Base-by-base conservation (phyloP, 2,329 filamentous ascomycete genomes). In the Phialophora expanda region DNA sequence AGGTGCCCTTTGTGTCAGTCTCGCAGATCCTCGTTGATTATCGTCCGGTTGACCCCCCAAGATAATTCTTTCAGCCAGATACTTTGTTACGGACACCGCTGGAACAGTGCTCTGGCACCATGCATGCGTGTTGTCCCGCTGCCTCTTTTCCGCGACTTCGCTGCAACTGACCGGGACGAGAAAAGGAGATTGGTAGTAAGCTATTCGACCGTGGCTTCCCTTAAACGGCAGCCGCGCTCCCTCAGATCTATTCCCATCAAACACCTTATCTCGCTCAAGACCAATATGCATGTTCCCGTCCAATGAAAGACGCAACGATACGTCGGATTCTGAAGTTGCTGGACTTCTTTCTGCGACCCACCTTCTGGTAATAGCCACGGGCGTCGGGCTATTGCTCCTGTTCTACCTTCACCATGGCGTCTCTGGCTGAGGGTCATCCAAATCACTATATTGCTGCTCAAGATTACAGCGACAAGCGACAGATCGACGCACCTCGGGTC, bases 401-500 rank as follows among this genome's bases (percentile, higher is more conserved):
- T 17, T 20, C 38, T n/a, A 7, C 17, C 38, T 8, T 44, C 17
- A 44, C 38, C 38, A 59, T 59, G 38, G 57, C 26, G 8, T 7
- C 24, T 30, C 30, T 12, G 17, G 17, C 48, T n/a, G 48, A 51
- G 48, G 14, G 48, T 28, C 65, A 46, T n/a, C 34, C 30, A 6
- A 54, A 53, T 41, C 7, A 55, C 30, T 71, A 71, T 48, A 38
- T 66, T 9, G 62, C 44, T n/a, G 56, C 65, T 26, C 54, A 62
- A 32, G 63, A 59, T 2, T 71, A 69, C 54, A 62, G 62, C 30
- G 66, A 69, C 54, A 63, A 66, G 50, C 62, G 59, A 34, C 55
- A 57, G 14, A 58, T 66, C 32, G 62, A 54, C 11, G 20, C 60
- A 11, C 65, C 67, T 26, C 57, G 64, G 26, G 61, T 68, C 38